Evolutionary conservation across 2,329 filamentous ascomycete genomes (phyloP), one percentile per base, ranked within the genome.

Genomic region (Lecanicillium sp.): DNA sequence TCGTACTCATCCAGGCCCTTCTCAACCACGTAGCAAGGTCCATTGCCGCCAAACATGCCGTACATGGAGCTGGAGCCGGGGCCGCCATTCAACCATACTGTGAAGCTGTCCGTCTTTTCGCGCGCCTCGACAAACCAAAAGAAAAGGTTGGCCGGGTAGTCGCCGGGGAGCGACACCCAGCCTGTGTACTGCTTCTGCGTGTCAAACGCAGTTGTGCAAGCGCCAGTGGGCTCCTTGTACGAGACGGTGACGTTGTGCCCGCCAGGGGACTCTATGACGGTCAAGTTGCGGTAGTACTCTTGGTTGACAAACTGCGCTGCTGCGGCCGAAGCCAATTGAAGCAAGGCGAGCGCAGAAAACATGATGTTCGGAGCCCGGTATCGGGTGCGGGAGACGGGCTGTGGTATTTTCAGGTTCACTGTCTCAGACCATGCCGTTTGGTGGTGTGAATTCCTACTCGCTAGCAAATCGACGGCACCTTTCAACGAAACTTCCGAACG

Each of bases 151-250:
- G 70, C 70, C 14, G 68, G 59, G 47, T 68, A 74, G 19, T 63
- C 58, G 32, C 68, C 78, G 5, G 78, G 76, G 5, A 85, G 59
- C 38, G 62, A 70, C 40, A 86, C 75, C 71, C 83, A 85, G 51
- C 82, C 82, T 4, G 79, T 76, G 52, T 80, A 84, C 55, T 86
- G 82, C 55, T 79, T 72, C 57, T 87, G 82, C 1, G 65, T 66
- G 32, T 67, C 54, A 50, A 83, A 84, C 7, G 73, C 74, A 2
- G 82, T 85, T 33, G 65, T 71, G 57, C 83, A 87, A 11, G 72
- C 79, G 33, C 74, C 77, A 7, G 65, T 56, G 4, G 74, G 69
- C 27, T 69, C 62, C 52, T 81, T 85, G 66, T 82, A 87, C 40
- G 75, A 73, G 53, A 87, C 75, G 42, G 74, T 79, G 52, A 87